These are phyloP conservation scores for Fulvia fulva DNA, from an alignment of 2,329 filamentous ascomycete genomes.

Conservation along the genomic window DNA sequence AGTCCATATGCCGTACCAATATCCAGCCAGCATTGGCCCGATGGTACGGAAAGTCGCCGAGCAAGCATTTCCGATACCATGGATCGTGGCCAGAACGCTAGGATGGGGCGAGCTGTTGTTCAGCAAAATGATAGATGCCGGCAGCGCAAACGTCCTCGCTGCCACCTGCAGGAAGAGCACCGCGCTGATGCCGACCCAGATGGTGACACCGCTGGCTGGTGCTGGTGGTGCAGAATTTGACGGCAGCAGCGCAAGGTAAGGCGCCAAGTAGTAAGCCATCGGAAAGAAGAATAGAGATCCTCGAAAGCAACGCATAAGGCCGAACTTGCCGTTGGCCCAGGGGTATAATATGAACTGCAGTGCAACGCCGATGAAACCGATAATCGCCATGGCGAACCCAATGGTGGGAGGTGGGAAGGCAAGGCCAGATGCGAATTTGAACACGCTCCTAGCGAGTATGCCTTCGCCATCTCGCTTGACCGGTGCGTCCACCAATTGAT, in stretches of 20 bases:
- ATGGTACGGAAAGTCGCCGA: slow-evolving; percentile 53
- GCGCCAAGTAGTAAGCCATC: slow-evolving; percentile 63
- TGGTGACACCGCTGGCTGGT: slow-evolving; percentile 51
- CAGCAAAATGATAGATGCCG: slow-evolving; percentile 53
- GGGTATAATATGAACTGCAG: slow-evolving; percentile 72
- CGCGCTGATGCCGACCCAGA: slow-evolving; percentile 63
- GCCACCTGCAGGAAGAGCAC: slow-evolving; percentile 67
- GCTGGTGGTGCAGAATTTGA: slow-evolving; percentile 45
- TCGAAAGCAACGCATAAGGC: slow-evolving; percentile 65
- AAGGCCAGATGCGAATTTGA: slow-evolving; percentile 67
- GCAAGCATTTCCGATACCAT: slow-evolving; percentile 56
- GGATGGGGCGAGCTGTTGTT: slow-evolving; percentile 58
- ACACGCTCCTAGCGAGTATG: slow-evolving; percentile 38
- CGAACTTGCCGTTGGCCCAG: slow-evolving; percentile 60
- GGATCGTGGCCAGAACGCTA: slow-evolving; percentile 54
- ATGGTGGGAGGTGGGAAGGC: slow-evolving; percentile 68
- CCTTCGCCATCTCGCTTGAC: slow-evolving; percentile 27
- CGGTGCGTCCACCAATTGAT: slow-evolving; percentile 11
- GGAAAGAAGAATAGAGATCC: slow-evolving; percentile 68
- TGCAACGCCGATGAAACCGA: slow-evolving; percentile 70
- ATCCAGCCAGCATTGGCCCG: slow-evolving; percentile 53
- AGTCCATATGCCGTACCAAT: slow-evolving; percentile 52
- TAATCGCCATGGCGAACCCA: slow-evolving; percentile 72
- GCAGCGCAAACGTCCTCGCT: slow-evolving; percentile 65
- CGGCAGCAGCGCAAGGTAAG: slow-evolving; percentile 67